Evolutionary conservation across 2,329 filamentous ascomycete species (phyloP), one percentile per base, ranked within the genome.

Genomic region (Exophiala calicioides): DNA sequence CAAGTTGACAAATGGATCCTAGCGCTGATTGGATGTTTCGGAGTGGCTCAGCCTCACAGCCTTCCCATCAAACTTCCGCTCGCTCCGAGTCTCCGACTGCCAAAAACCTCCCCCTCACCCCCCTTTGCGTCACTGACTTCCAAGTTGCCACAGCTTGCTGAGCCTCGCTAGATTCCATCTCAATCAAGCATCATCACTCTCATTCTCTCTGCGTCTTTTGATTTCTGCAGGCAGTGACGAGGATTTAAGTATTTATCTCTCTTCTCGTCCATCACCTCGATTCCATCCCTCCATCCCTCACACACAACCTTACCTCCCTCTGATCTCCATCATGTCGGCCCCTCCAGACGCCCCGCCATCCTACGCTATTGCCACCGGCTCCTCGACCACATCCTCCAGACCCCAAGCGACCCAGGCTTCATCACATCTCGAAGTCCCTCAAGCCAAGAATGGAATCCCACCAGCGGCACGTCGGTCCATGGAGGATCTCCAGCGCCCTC

Each of bases 401-500:
- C 55, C 44, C 19, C 30, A 48, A 32, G 16, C 50, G 19, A 48
- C 54, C 19, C 30, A 48, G 29, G 16, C 50, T 18, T 50, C 54
- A 39, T 53, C 49, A 15, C 52, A 50, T 24, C 57, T 60, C 13
- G 43, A 54, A 49, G 59, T 63, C 13, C 52, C 59, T 23, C 52
- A 58, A 32, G 67, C 63, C 38, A 62, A 66, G 20, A 77, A 77
- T 69, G 75, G 74, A 42, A 81, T 82, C 31, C 75, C 79, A 0
- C 67, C 72, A 1, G 66, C 69, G 8, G 65, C 66, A 24, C 72
- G 79, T 9, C 72, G 79, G n/a, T 76, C 71, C 18, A 83, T 83
- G 79, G 80, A 83, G 67, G 80, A 83, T 55, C 78, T 81, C 57
- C 62, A 68, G 6, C 71, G 80, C 3, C 68, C 73, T 1, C 68